Evolutionary conservation across 139 green algal genomes (phyloP).

Genomic region (Pseudopediastrum boryanum): DNA sequence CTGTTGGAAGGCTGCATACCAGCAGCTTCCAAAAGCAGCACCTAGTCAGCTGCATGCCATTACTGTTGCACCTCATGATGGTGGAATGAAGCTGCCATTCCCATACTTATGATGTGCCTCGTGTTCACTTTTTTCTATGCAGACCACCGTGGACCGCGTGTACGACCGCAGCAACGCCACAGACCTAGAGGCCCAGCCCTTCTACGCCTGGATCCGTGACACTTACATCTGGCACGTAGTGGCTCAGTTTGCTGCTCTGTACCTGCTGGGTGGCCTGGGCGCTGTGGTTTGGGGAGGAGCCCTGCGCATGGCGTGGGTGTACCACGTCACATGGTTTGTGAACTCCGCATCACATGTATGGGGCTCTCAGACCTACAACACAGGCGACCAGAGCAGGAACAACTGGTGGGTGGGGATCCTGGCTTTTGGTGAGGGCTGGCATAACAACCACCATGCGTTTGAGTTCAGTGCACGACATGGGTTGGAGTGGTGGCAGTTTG

Average conservation of each 20-base stretch:
- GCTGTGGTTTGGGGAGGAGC: constrained; percentile 94
- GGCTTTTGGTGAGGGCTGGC: constrained; percentile 95
- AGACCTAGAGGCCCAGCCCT: constrained; percentile 90
- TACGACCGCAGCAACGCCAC: constrained; percentile 79
- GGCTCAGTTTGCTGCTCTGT: constrained; percentile 79
- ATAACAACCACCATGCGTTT: constrained; percentile 98
- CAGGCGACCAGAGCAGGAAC: constrained; percentile 90
- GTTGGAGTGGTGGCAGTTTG: constrained; percentile 83
- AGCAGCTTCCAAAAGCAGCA: too few species aligned
- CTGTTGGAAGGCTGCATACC: too few species aligned
- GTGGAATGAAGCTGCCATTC: too few species aligned
- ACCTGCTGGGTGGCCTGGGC: constrained; percentile 84
- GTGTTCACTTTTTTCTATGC: too few species aligned
- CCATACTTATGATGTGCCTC: too few species aligned
- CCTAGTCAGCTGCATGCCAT: too few species aligned
- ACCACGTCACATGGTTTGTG: constrained; percentile 99
- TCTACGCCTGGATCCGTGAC: constrained; percentile 89
- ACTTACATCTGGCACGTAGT: constrained; percentile 89
- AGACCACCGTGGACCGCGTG: constrained; percentile 80
- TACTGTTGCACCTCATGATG: too few species aligned
- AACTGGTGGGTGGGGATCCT: constrained; percentile 84
- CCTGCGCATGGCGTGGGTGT: constrained; percentile 92
- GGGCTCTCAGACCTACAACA: constrained; percentile 87
- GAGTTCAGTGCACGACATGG: constrained; percentile 88
- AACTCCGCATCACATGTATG: constrained; percentile 97